Evolutionary conservation across 2,329 filamentous ascomycete species (phyloP), one percentile per base, ranked within the genome.

Genomic region (Pseudogymnoascus sp.): DNA sequence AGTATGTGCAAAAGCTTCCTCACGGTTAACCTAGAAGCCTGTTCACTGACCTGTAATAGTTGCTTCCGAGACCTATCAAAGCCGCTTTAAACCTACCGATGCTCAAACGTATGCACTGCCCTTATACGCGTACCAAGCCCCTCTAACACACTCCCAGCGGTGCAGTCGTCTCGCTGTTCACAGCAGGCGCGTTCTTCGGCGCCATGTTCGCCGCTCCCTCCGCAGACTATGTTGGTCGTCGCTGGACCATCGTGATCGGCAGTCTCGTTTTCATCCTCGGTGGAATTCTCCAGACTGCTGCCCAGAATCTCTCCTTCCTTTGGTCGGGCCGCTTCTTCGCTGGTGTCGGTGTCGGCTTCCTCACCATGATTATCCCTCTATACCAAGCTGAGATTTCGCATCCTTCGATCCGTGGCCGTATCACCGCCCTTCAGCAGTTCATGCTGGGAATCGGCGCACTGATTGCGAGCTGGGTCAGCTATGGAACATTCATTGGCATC

Each of bases 331-430:
- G 90, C 36, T 82, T 82, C 66, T 78, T 92, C 59, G 87, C 88
- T 29, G 89, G 89, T 61, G 71, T 87, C 17, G 87, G 83, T 17
- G 80, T 84, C 61, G 76, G 79, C 38, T 74, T 78, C 62, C 66
- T 78, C 61, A 71, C 72, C 35, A 77, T 75, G 74, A 74, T 75
- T 35, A 75, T 78, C 65, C 75, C 89, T 2, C 74, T 92, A 0
- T 93, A 92, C 71, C 90, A 92, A 71, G 89, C 88, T 21, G 90
- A 94, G 70, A 80, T 93, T 25, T 86, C 87, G 3, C 90, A 93
- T 71, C 90, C 90, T 1, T 82, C 81, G 63, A 93, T 93, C 69
- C 84, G 90, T 72, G 90, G 90, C 10, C 79, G 86, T 65, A 63
- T 94, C 33, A 92, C 89, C 0, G 83, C 85, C 31, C 78, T 93